These are phyloP conservation scores for Jackrogersella minutella DNA, from an alignment of 495 filamentous ascomycete genomes.

Conservation along the genomic window DNA sequence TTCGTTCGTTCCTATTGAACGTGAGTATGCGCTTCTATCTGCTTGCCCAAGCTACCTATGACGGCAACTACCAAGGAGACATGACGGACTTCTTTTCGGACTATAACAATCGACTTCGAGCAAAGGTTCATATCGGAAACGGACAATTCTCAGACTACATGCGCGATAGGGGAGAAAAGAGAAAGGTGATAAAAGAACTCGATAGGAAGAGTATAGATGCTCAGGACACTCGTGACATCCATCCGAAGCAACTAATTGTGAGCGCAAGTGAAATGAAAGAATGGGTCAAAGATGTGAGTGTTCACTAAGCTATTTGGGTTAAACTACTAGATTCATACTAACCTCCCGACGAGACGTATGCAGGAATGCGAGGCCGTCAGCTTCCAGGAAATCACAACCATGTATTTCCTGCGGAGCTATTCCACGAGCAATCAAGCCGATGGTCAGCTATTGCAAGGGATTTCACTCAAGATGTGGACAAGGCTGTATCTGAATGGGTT, in stretches of 20 bases:
- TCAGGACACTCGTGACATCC: background rate
- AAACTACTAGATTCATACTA: background rate
- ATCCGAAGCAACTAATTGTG: background rate
- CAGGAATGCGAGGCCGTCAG: conserved; percentile 48
- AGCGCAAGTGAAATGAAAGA: background rate
- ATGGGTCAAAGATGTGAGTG: background rate
- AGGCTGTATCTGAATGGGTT: conserved; percentile 6
- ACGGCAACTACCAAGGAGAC: conserved; percentile 29
- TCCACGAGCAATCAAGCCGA: conserved; percentile 51
- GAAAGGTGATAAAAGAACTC: background rate
- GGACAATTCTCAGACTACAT: conserved; percentile 19
- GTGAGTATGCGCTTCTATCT: conserved; percentile 27
- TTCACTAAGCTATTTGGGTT: background rate
- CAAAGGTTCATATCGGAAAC: conserved; percentile 23
- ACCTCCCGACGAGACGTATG: conserved; percentile 12
- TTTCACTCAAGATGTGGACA: conserved; percentile 33
- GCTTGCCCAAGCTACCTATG: conserved; percentile 26
- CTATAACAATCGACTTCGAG: conserved; percentile 11
- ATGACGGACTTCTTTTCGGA: conserved; percentile 19
- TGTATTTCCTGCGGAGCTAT: conserved; percentile 52
- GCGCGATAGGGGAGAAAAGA: conserved; percentile 6
- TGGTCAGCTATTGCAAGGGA: conserved; percentile 47
- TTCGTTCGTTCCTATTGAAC: conserved; percentile 25
- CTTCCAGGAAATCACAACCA: conserved; percentile 58
- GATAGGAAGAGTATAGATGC: background rate